Percentiles rank a stretch among this genome's conserved stretches.
phyloP scores from a whole-genome alignment of 257 asterid genomes.

The Nyctanthes arbortristis region DNA sequence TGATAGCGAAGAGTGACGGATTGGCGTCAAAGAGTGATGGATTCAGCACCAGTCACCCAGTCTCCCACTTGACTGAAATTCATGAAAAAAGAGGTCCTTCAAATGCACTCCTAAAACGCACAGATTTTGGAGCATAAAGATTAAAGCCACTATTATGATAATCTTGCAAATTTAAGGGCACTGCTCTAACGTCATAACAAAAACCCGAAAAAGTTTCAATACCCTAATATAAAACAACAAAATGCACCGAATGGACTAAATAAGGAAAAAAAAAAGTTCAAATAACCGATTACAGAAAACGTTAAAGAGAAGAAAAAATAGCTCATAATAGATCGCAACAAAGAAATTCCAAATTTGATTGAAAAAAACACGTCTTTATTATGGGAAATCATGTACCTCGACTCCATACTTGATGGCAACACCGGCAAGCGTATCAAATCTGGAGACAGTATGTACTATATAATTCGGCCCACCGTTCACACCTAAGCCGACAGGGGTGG shows the following conservation, averaged over 20 bases:
- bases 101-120: background rate
- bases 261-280: background rate
- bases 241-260: no score
- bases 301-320: background rate
- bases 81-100: background rate
- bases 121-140: background rate
- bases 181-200: background rate
- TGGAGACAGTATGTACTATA: constrained; percentile 66
- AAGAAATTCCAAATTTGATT: background rate
- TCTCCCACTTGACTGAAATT: background rate
- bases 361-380: no score
- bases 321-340: background rate
- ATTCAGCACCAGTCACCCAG: background rate
- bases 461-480: constrained; percentile 36
- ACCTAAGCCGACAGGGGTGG: constrained; percentile 33
- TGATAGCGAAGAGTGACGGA: no score
- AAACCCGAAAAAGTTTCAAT: background rate
- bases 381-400: constrained; percentile 45
- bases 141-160: background rate
- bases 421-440: constrained; percentile 84
- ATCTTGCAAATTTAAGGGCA: background rate
- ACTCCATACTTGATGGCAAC: constrained; percentile 91
- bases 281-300: no score
- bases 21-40: background rate
- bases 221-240: background rate